Base-by-base conservation (phyloP, 2,329 filamentous ascomycete genomes). In the Paecilomyces sp. region DNA sequence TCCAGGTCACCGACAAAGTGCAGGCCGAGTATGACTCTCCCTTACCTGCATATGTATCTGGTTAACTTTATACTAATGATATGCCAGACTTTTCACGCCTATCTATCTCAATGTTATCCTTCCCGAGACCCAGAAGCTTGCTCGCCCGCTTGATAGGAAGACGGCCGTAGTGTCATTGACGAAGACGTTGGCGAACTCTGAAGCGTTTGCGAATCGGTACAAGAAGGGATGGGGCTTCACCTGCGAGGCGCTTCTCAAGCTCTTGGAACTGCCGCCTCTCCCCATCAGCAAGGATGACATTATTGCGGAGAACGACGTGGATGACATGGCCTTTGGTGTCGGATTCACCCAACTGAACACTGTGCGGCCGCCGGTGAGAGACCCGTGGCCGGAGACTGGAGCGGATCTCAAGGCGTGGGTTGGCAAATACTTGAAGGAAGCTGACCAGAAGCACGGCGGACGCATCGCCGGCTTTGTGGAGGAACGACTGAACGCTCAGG, bases 271-370 rank as follows among this genome's bases (percentile, higher is more conserved):
- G 75, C 91, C 93, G 28, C 92, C 93, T 36, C 84, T 93, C 3
- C 81, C 82, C 13, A 84, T 88, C 1, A 78, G 83, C 36, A 87
- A 88, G 60, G 88, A 91, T 64, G 91, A 95, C 65, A 79, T 90
- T 56, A 88, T 96, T 63, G 85, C 86, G 11, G 94, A 97, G 71
- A 88, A 91, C 2, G 93, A 97, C 68, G 90, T 96, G 28, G 94
- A 99, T 68, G 94, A 99, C 72, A 87, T 97, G 65, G 88, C 91
- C 30, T 99, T 99, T 70, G 94, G 94, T 28, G 87, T 97, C 64
- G 93, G 92, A 8, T 99, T 96, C 77, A 97, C 94, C 0, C 88
- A 90, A 33, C 83, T 99, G 63, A 96, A 93, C 78, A 97, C 93
- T 0, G 94, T 93, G 79, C 91, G 88, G 73, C 87, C 87, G 61